Percentiles rank a stretch among this genome's conserved stretches.
Evolutionary conservation across 2,329 filamentous ascomycete species (phyloP).

Genomic region (Trichophyton equinum): DNA sequence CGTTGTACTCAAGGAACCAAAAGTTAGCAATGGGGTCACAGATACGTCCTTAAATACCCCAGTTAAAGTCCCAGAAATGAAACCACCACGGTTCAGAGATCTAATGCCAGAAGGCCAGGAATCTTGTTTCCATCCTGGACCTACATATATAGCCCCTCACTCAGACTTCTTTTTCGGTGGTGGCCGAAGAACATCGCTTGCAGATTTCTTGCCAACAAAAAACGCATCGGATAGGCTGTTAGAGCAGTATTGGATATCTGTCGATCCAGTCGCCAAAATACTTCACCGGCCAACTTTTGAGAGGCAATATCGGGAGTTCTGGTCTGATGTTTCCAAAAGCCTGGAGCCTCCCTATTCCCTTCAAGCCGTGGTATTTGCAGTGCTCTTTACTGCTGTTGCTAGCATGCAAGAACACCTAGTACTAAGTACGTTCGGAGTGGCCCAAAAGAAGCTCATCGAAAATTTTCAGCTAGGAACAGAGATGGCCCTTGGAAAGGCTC

Average conservation of each 20-base stretch:
- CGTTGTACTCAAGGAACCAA: not conserved
- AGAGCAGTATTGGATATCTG: conserved; percentile 53
- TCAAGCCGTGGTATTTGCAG: conserved; percentile 57
- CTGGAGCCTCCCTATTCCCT: conserved; percentile 51
- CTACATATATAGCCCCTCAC: conserved; percentile 54
- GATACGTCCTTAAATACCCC: conserved; percentile 2
- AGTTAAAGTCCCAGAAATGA: not conserved
- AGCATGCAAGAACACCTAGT: conserved; percentile 49
- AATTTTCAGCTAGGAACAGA: conserved; percentile 56
- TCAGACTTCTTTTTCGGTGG: conserved; percentile 55
- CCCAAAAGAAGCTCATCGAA: conserved; percentile 47
- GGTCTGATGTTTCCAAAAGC: conserved; percentile 47
- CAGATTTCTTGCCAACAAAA: conserved; percentile 49
- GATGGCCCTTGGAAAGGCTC: conserved; percentile 53
- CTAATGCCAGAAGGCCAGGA: conserved; percentile 6
- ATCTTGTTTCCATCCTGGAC: conserved; percentile 50
- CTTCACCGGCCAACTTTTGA: conserved; percentile 58
- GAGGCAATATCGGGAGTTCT: conserved; percentile 51
- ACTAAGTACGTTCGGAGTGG: conserved; percentile 41
- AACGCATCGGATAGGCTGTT: conserved; percentile 49
- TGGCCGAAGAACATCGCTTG: conserved; percentile 38
- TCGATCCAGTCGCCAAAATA: conserved; percentile 56
- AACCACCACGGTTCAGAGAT: not conserved
- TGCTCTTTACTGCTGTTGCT: conserved; percentile 55
- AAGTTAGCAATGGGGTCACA: not conserved